Conservation (phyloP, 176 grass and related monocot species). For the Rhynchospora tenuis region DNA sequence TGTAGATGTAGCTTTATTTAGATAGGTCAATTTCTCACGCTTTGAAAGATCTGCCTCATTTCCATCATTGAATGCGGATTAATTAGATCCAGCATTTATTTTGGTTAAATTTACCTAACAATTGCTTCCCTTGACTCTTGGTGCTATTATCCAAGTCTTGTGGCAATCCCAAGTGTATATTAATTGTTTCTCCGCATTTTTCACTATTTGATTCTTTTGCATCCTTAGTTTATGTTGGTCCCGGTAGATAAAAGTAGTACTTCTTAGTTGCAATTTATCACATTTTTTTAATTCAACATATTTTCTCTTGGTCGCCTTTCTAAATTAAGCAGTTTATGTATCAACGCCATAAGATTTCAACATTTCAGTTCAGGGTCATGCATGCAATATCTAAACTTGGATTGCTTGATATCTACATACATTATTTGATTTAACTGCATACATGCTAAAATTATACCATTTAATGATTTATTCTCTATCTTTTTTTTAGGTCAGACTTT, state of each 20-base stretch:
- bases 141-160: neutral
- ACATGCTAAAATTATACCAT: slow-evolving; percentile 11
- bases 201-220: neutral
- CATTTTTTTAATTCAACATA: neutral
- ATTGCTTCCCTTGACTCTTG: neutral
- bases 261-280: slow-evolving; percentile 7
- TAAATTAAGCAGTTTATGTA: neutral
- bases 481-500: neutral
- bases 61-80: neutral
- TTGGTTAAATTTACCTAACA: neutral
- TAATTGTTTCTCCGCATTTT: neutral
- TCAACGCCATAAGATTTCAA: neutral
- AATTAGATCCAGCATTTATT: slow-evolving; percentile 12
- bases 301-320: neutral
- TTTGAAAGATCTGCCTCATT: neutral
- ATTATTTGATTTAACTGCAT: neutral
- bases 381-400: slow-evolving; percentile 2
- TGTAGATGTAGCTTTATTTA: neutral
- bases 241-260: neutral
- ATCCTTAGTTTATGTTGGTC: slow-evolving; percentile 7
- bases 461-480: neutral
- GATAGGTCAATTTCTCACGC: neutral
- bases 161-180: neutral
- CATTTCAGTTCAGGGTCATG: neutral
- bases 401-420: neutral